Percentiles rank a stretch among this genome's conserved stretches.
Evolutionary conservation across 1,284 basidiomycete species (phyloP).

Genomic region (Wallemia ichthyophaga): DNA sequence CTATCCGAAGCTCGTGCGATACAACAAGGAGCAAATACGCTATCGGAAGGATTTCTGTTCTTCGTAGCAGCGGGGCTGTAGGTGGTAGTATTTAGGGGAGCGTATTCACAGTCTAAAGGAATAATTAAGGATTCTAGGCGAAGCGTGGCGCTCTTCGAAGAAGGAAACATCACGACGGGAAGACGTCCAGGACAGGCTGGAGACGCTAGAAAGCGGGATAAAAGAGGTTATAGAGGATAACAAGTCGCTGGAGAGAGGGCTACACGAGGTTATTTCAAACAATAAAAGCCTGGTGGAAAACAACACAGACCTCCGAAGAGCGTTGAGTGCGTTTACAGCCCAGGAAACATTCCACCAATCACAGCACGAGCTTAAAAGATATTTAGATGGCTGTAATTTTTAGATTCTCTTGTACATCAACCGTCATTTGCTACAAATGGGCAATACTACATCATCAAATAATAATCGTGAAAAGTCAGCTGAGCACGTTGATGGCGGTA

Average conservation of each 20-base stretch:
- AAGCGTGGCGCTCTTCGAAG: background rate
- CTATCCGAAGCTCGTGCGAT: background rate
- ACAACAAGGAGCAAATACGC: background rate
- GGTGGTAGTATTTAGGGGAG: too few species aligned
- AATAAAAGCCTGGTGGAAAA: background rate
- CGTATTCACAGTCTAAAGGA: too few species aligned
- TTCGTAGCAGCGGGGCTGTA: background rate
- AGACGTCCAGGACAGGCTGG: background rate
- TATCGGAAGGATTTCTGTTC: background rate
- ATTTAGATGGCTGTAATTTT: background rate
- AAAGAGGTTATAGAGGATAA: background rate
- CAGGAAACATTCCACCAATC: background rate
- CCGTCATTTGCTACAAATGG: background rate
- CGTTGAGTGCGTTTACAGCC: background rate
- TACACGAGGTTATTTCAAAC: too few species aligned
- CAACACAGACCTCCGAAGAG: background rate
- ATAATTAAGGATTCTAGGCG: background rate
- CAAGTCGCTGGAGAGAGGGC: too few species aligned
- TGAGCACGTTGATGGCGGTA: slow-evolving; percentile 36
- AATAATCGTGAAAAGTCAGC: slow-evolving; percentile 40
- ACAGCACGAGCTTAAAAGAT: background rate
- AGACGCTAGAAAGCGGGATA: background rate
- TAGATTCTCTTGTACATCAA: background rate
- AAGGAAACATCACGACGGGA: background rate
- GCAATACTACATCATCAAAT: slow-evolving; percentile 8